Percentiles rank a stretch among this genome's conserved stretches.
phyloP scores from a whole-genome alignment of 2,329 filamentous ascomycete species.

The Colletotrichum tanaceti region DNA sequence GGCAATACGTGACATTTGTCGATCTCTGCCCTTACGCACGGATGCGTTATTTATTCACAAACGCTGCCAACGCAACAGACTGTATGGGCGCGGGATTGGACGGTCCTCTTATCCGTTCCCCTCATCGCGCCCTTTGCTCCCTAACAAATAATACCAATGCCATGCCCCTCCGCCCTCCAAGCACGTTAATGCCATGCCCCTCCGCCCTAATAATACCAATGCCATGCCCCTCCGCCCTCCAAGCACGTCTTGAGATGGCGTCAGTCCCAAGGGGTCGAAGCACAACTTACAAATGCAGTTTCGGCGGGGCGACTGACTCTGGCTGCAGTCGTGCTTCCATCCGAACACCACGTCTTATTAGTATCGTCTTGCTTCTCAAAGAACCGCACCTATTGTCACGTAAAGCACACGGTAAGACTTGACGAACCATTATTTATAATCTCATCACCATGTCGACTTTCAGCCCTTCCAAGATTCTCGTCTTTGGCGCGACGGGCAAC shows the following conservation, averaged over 20 bases:
- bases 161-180: constrained; percentile 20
- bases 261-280: constrained; percentile 24
- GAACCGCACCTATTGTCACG: no score
- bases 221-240: constrained; percentile 16
- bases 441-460: constrained; percentile 25
- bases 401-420: not conserved
- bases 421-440: not conserved
- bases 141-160: no score
- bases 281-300: constrained; percentile 34
- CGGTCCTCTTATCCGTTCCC: constrained; percentile 31
- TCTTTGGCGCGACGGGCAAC: constrained; percentile 55
- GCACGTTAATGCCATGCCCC: constrained; percentile 15
- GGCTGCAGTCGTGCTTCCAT: not conserved
- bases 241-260: constrained; percentile 33
- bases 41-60: no score
- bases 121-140: constrained; percentile 8
- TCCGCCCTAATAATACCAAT: constrained; percentile 18
- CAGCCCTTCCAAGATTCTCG: constrained; percentile 31
- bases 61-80: no score
- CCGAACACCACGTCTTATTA: not conserved
- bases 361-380: no score
- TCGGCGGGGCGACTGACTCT: constrained; percentile 14
- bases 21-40: no score
- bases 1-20: no score
- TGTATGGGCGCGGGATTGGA: constrained; percentile 15